Evolutionary conservation across 1,139 yeast species (phyloP).

Genomic region (Taiozyma onychis): DNA sequence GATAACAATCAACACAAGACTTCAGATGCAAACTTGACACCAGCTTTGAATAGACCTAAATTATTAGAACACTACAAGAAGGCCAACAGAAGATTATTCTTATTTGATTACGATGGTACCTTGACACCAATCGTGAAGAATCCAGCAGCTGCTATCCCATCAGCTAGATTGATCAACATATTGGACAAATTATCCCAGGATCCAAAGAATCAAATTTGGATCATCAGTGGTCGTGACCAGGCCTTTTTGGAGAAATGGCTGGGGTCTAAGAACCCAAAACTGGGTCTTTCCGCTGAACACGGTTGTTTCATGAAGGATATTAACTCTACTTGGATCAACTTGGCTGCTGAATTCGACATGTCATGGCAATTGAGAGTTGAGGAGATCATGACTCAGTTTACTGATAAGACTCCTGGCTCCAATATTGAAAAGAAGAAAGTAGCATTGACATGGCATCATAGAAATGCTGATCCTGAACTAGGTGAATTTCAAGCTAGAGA

Average conservation of each 20-base stretch:
- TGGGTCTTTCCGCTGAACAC: slow-evolving; percentile 94
- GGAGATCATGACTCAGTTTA: slow-evolving; percentile 64
- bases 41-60: slow-evolving; percentile 73
- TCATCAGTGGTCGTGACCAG: slow-evolving; percentile 94
- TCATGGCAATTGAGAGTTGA: slow-evolving; percentile 86
- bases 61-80: slow-evolving; percentile 52
- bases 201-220: slow-evolving; percentile 86
- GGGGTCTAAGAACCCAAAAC: slow-evolving; percentile 48
- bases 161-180: slow-evolving; percentile 59
- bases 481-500: slow-evolving; percentile 82
- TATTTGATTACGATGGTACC: slow-evolving; percentile 97
- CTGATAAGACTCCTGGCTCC: slow-evolving; percentile 89
- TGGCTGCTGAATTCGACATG: slow-evolving; percentile 84
- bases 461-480: slow-evolving; percentile 89
- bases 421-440: slow-evolving; percentile 84
- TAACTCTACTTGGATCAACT: slow-evolving; percentile 72
- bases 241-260: slow-evolving; percentile 85
- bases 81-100: slow-evolving; percentile 67
- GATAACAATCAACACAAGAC: slow-evolving; percentile 27
- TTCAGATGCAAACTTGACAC: slow-evolving; percentile 60
- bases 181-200: slow-evolving; percentile 61
- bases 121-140: slow-evolving; percentile 92
- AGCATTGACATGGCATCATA: slow-evolving; percentile 96
- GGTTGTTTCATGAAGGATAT: slow-evolving; percentile 89
- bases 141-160: slow-evolving; percentile 98